A percentile compares a stretch with the other conserved stretches of the same genome.
These are phyloP conservation scores for Pugionium dolabratum DNA, from an alignment of 345 rosid species.

Conservation along the genomic window DNA sequence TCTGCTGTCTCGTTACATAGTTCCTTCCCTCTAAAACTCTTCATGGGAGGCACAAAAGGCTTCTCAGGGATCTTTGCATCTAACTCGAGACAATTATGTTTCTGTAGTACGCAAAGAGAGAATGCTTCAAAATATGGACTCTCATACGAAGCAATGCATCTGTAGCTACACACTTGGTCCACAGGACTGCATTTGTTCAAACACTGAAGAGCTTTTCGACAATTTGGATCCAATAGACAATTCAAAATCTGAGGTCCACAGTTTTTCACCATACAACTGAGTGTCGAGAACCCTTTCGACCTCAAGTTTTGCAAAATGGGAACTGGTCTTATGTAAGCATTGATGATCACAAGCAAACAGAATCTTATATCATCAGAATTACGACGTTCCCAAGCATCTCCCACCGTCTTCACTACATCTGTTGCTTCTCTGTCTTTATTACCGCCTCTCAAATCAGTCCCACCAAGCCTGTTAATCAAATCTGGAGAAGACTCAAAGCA, in stretches of 20 bases:
- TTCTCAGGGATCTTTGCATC: slow-evolving; percentile 78
- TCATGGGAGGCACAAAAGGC: slow-evolving; percentile 71
- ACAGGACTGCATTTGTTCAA: slow-evolving; percentile 88
- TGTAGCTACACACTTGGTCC: slow-evolving; percentile 88
- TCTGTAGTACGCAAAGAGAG: slow-evolving; percentile 83
- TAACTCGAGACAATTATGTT: slow-evolving; percentile 76
- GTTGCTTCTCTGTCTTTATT: slow-evolving; percentile 46
- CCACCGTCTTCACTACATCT: slow-evolving; percentile 62
- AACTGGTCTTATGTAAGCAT: slow-evolving; percentile 80
- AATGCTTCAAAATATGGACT: slow-evolving; percentile 82
- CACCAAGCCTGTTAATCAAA: slow-evolving; percentile 64
- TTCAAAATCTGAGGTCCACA: slow-evolving; percentile 83
- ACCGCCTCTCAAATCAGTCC: slow-evolving; percentile 42
- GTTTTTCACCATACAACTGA: slow-evolving; percentile 80
- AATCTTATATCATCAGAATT: slow-evolving; percentile 91
- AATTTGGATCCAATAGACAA: slow-evolving; percentile 80
- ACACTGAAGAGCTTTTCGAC: slow-evolving; percentile 93
- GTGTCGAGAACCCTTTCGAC: slow-evolving; percentile 84
- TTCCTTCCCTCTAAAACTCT: slow-evolving; percentile 56
- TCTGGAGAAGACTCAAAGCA: slow-evolving; percentile 60
- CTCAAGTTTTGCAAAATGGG: slow-evolving; percentile 76
- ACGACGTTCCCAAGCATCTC: slow-evolving; percentile 80
- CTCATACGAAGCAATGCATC: slow-evolving; percentile 95
- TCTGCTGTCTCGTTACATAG: slow-evolving; percentile 70
- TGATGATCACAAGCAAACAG: slow-evolving; percentile 75